phyloP scores from a whole-genome alignment of 75 land plant species.

The Gnetum montanum region DNA sequence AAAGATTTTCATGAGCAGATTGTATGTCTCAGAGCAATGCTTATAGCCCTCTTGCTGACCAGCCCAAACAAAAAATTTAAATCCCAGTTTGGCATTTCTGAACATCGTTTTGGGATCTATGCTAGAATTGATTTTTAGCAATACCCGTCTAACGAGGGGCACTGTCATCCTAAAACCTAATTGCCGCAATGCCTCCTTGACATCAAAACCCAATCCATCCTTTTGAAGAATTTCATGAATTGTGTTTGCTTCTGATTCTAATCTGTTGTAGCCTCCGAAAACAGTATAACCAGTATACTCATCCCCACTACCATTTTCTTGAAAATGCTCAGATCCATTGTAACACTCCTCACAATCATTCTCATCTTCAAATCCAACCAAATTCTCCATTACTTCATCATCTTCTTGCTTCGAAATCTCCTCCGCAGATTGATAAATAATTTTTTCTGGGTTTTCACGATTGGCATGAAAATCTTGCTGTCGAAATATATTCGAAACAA shows the following conservation, averaged over 20 bases:
- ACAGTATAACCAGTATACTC: background rate
- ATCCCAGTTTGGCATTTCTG: constrained; percentile 45
- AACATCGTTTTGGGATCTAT: constrained; percentile 15
- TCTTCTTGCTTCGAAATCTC: too few species aligned
- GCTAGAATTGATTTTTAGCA: constrained; percentile 22
- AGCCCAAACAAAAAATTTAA: constrained; percentile 66
- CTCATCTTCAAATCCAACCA: too few species aligned
- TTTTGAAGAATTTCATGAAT: constrained; percentile 31
- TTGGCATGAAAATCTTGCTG: too few species aligned
- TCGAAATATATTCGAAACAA: too few species aligned
- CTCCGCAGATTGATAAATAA: too few species aligned
- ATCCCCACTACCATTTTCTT: background rate
- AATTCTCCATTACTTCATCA: too few species aligned
- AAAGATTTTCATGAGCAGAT: constrained; percentile 57
- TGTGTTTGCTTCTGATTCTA: constrained; percentile 19
- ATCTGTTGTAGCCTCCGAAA: background rate
- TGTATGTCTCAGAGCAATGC: constrained; percentile 44
- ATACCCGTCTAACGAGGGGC: constrained; percentile 36
- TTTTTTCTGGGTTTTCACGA: too few species aligned
- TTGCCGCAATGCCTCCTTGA: constrained; percentile 20
- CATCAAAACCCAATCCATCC: constrained; percentile 48
- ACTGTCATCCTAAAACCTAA: constrained; percentile 24
- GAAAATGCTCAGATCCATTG: too few species aligned
- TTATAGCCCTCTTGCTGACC: constrained; percentile 36
- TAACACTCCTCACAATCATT: too few species aligned